Evolutionary conservation across 2,329 filamentous ascomycete species (phyloP).

Genomic region (Pyrenochaeta sp.): DNA sequence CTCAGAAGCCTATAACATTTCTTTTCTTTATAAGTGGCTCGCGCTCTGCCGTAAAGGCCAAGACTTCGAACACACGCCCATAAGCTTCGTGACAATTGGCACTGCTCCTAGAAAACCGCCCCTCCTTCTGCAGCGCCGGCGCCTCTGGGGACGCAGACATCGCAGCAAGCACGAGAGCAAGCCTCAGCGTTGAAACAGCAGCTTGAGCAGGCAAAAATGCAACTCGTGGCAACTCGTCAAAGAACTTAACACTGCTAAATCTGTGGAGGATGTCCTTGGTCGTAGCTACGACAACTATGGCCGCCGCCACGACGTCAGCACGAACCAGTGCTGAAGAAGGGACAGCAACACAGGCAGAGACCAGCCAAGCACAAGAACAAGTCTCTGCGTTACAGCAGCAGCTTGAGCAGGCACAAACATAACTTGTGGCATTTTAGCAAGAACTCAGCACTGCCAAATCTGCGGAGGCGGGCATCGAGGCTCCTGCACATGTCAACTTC

Average conservation of each 20-base stretch:
- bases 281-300: too few species aligned
- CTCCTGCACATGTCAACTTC: conserved; percentile 53
- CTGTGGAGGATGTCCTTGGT: too few species aligned
- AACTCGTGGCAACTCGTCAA: conserved; percentile 33
- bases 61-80: conserved; percentile 66
- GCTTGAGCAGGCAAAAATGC: conserved; percentile 23
- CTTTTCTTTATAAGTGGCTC: conserved; percentile 63
- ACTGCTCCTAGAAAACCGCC: conserved; percentile 57
- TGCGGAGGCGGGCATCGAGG: conserved; percentile 69
- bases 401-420: conserved; percentile 23
- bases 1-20: too few species aligned
- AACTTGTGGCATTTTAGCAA: conserved; percentile 32
- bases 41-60: conserved; percentile 62
- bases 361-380: conserved; percentile 55
- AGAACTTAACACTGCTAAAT: conserved; percentile 66
- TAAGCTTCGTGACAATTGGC: conserved; percentile 64
- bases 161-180: conserved; percentile 59
- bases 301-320: too few species aligned
- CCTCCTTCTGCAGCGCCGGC: conserved; percentile 66
- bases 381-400: conserved; percentile 64
- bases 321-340: too few species aligned
- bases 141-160: too few species aligned
- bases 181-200: conserved; percentile 64
- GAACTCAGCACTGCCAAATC: conserved; percentile 67
- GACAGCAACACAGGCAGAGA: conserved; percentile 21